Conservation (phyloP, 345 rosid species). For the Erysimum cheiranthoides region DNA sequence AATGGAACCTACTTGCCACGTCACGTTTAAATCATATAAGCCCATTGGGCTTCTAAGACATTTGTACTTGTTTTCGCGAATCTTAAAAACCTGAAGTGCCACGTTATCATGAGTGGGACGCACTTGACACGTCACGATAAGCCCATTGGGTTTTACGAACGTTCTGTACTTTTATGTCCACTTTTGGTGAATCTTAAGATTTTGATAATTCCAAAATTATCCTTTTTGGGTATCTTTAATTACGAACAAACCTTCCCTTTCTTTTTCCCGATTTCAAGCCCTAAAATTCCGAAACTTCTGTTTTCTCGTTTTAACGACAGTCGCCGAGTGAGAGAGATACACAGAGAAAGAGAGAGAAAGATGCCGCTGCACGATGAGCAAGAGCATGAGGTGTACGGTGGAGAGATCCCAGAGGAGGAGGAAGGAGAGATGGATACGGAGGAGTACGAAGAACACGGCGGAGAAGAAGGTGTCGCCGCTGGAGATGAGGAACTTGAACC, state of each 20-base stretch:
- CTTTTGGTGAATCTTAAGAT: conserved; percentile 3
- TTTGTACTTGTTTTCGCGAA: too few relatives aligned
- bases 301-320: conserved; percentile 31
- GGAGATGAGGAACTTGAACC: conserved; percentile 60
- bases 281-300: conserved; percentile 35
- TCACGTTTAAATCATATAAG: not conserved
- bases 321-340: conserved; percentile 36
- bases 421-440: conserved; percentile 76
- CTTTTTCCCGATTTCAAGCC: conserved; percentile 41
- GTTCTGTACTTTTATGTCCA: not conserved
- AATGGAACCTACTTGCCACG: not conserved
- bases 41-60: not conserved
- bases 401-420: conserved; percentile 80
- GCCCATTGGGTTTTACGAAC: conserved; percentile 1
- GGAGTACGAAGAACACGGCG: conserved; percentile 62
- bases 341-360: conserved; percentile 4
- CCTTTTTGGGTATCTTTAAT: conserved; percentile 6
- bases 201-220: not conserved
- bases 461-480: conserved; percentile 50
- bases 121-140: not conserved
- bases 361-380: conserved; percentile 74
- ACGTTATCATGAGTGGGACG: not conserved
- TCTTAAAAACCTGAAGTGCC: too few relatives aligned
- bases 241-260: conserved; percentile 21
- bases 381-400: conserved; percentile 89